Evolutionary conservation across 495 filamentous ascomycete genomes (phyloP).

Genomic region (Umbilicaria muhlenbergii): DNA sequence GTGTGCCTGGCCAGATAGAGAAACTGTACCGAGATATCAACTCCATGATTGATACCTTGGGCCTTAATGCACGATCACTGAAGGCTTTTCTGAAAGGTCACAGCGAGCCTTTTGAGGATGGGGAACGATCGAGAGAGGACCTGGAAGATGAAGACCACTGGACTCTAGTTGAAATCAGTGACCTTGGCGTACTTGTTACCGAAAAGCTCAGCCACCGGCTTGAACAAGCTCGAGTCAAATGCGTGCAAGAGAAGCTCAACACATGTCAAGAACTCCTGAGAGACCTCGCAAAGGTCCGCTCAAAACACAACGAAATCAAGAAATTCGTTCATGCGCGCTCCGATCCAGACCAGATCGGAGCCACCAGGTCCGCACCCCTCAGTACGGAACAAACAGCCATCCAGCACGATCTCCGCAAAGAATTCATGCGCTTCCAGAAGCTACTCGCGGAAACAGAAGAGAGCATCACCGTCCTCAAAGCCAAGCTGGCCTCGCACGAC

Average conservation of each 20-base stretch:
- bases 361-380: slow-evolving; percentile 52
- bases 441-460: slow-evolving; percentile 67
- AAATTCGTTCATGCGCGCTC: slow-evolving; percentile 45
- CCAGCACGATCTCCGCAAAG: slow-evolving; percentile 64
- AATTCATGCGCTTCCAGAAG: slow-evolving; percentile 52
- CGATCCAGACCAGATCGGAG: slow-evolving; percentile 46
- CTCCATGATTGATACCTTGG: slow-evolving; percentile 86
- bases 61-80: slow-evolving; percentile 68
- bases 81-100: slow-evolving; percentile 56
- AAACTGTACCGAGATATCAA: slow-evolving; percentile 84
- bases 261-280: slow-evolving; percentile 43
- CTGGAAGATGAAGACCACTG: slow-evolving; percentile 49
- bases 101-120: slow-evolving; percentile 29
- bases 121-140: slow-evolving; percentile 34
- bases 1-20: slow-evolving; percentile 66
- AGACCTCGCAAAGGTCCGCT: slow-evolving; percentile 49
- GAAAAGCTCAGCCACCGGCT: slow-evolving; percentile 39
- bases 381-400: slow-evolving; percentile 65
- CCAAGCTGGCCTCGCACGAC: slow-evolving; percentile 48
- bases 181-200: slow-evolving; percentile 41
- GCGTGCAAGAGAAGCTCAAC: slow-evolving; percentile 46
- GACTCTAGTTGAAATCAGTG: slow-evolving; percentile 52
- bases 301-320: slow-evolving; percentile 56
- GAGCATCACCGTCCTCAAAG: slow-evolving; percentile 62
- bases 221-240: slow-evolving; percentile 45